Base-by-base conservation (phyloP, 176 grass and related monocot genomes). In the Stipa capillata region DNA sequence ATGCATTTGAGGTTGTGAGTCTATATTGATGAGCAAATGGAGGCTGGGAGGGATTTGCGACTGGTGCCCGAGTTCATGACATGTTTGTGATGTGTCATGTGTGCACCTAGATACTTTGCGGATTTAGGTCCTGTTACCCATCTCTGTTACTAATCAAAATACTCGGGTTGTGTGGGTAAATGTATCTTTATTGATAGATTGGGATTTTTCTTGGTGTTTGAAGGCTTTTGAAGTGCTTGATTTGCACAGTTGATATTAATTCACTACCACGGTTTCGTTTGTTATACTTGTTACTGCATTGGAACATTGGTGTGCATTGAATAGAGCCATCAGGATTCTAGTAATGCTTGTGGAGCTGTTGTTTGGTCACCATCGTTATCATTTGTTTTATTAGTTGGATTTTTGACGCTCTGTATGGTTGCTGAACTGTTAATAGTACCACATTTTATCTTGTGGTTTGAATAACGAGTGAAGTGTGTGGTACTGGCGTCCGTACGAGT, bases 11-110 rank as follows among this genome's bases (percentile, higher is more conserved):
- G 69, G 14, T 68, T 60, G 58, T 79, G 86, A 60, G 53, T 83
- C 74, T 84, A 88, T 88, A 88, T 68, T 82, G 67, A 28, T 79
- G 75, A 79, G 49, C 80, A 33, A 73, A 59, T 69, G 63, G 82
- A 49, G 74, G 23, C 32, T 37, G 59, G 36, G 73, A 60, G 21
- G 16, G 8, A 49, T 79, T 60, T 9, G 31, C 5, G 20, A 66
- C 4, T 10, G 72, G 53, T 68, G 59, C n/a, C n/a, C 60, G 47
- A 52, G 47, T 62, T 70, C 65, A 72, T 58, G 10, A 31, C 44
- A 71, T 78, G 74, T 52, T 34, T 72, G 54, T 79, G 74, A 32
- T 74, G 54, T 31, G 25, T 47, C 6, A 24, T 43, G 39, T 1
- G 16, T 23, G 28, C 35, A 35, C 74, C 34, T 60, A 29, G 17